Evolutionary conservation across 169 alveolate species (phyloP).

Genomic region (Neospora caninum): DNA sequence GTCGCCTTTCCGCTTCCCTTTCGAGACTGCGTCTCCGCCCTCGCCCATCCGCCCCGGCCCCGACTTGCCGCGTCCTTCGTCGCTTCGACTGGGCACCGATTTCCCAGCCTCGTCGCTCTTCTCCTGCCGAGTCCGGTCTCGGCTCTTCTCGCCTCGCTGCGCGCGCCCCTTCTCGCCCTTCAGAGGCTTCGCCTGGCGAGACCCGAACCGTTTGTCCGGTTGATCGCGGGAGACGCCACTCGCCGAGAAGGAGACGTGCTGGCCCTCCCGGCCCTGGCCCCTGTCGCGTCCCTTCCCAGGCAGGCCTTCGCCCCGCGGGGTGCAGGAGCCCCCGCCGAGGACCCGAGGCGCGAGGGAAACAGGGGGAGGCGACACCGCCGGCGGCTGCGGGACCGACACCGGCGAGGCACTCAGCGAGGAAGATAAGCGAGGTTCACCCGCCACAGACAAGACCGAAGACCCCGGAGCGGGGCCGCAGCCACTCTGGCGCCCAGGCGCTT

Average conservation of each 20-base stretch:
- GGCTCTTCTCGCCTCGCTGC: background rate
- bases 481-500: background rate
- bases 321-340: too few relatives aligned
- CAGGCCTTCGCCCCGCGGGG: too few relatives aligned
- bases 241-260: slow-evolving; percentile 19
- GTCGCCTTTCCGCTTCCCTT: too few relatives aligned
- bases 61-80: background rate
- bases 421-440: too few relatives aligned
- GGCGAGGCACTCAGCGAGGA: too few relatives aligned
- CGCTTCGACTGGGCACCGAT: background rate
- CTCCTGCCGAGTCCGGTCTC: background rate
- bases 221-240: background rate
- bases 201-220: background rate
- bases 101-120: background rate
- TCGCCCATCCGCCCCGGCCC: background rate
- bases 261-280: background rate
- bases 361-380: too few relatives aligned
- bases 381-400: too few relatives aligned
- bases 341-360: too few relatives aligned
- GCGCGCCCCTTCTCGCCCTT: background rate
- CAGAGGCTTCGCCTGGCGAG: background rate
- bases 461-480: background rate
- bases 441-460: too few relatives aligned
- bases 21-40: too few relatives aligned
- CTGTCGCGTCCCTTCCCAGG: background rate